Base-by-base conservation (phyloP, 2,329 filamentous ascomycete species). In the Dothideomycetes sp. region DNA sequence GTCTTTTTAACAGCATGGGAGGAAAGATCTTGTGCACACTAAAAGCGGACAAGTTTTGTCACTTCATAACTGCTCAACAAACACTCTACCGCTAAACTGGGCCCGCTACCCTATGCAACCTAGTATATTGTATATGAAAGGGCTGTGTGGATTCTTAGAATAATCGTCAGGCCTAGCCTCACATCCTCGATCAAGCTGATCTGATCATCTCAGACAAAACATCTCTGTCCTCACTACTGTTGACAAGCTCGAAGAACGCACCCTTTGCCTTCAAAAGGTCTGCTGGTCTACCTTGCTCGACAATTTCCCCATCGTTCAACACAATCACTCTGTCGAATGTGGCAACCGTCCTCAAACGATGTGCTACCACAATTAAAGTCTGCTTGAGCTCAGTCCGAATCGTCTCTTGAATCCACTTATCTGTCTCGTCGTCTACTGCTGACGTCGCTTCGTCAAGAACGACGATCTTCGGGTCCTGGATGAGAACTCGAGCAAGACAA, bases 311-410 rank as follows among this genome's bases (percentile, higher is more conserved):
- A 52, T 84, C 79, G 58, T 94, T 87, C 57, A 96, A 91, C 14
- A 96, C 89, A 49, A 91, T 95, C 51, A 96, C 95, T 34, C 89
- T 66, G 56, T 96, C 89, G 1, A 89, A 89, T 57, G 89, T 88
- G 57, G 94, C 86, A 45, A 96, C 94, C 0, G 89, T 95, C 54
- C 79, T 86, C 5, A 96, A 66, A 16, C 89, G 73, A 62, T 96
- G 89, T 3, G 91, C 91, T 1, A 96, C 88, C 1, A 88, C 88
- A 46, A 96, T 89, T 0, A 89, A 96, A 5, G 62, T 49, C 34
- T 79, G 85, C 66, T 82, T 83, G 24, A 84, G 84, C 3, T 85
- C 86, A 51, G 79, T 77, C 59, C 95, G 83, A 11, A 91, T 69
- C 0, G 84, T 84, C 0, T 75, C 79, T 61, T 89, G 84, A 29